Base-by-base conservation (phyloP, 257 asterid genomes). In the Scutellaria galericulata region DNA sequence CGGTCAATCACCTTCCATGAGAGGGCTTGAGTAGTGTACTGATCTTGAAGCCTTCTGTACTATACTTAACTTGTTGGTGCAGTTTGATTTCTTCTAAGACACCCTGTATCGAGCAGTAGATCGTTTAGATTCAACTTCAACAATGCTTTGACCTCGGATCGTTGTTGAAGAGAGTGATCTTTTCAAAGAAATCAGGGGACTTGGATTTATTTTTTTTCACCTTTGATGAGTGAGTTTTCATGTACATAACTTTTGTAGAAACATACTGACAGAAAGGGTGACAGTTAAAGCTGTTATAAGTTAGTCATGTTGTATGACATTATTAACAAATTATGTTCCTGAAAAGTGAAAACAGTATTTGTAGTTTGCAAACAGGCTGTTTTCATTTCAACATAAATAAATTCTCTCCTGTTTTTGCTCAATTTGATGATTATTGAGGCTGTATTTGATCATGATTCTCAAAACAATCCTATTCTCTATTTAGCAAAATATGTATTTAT, bases 1-100 rank as follows among this genome's bases (percentile, higher is more conserved):
- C 87, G 98, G 80, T 90, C 97, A 5, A 66, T 84, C 39, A 85
- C 40, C 79, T 92, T 90, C 87, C 96, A 72, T 35, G 98, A 92
- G 81, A 71, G 75, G 1, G 82, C 78, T 3, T 81, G 70, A 75
- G 14, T 15, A 52, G 1, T 44, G 5, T 5, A 44, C 18, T 7
- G 41, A 42, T 42, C 54, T 44, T 10, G 54, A 45, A 20, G 44
- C 69, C 55, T 44, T 12, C 0, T 40, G 68, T 62, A 14, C 35
- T 62, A 35, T 35, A 13, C 27, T 27, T 41, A 6, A 13, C 27
- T 27, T 41, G 11, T 40, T 41, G 51, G 7, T 7, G 14, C 35
- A 7, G 51, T 41, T 62, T 10, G 18, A 9, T 14, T 57, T 57
- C 44, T 57, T 56, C 15, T 8, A 9, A 22, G 62, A 22, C n/a